Conservation (phyloP, 768 basidiomycete genomes). For the Pleurotus eryngii region DNA sequence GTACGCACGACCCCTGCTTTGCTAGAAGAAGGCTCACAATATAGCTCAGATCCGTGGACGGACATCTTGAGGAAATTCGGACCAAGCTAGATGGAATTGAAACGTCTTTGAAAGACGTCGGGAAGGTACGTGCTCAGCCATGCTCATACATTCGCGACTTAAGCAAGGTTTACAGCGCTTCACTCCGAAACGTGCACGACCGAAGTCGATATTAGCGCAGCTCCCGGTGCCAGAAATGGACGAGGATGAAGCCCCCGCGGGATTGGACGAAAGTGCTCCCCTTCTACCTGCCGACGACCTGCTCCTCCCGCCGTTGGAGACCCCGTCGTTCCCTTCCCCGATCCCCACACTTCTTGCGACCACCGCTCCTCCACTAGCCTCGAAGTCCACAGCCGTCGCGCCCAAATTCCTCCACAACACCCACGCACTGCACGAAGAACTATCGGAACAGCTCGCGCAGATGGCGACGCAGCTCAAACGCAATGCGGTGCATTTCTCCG, state of each 20-base stretch:
- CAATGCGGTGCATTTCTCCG: constrained; percentile 78
- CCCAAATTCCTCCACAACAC: constrained; percentile 51
- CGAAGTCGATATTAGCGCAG: constrained; percentile 41
- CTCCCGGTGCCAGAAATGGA: constrained; percentile 19
- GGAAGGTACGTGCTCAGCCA: constrained; percentile 38
- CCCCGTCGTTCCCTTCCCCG: constrained; percentile 15
- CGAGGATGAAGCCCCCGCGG: constrained; percentile 9
- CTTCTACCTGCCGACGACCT: constrained; percentile 31
- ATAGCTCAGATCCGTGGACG: constrained; percentile 22
- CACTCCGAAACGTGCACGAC: constrained; percentile 35
- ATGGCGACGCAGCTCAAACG: constrained; percentile 89
- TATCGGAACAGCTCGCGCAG: constrained; percentile 67
- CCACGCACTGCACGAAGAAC: constrained; percentile 66
- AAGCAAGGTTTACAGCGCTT: constrained; percentile 31
- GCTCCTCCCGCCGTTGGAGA: constrained; percentile 35
- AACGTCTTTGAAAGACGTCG: constrained; percentile 43
- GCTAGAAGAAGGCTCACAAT: no score
- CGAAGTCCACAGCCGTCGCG: constrained; percentile 26
- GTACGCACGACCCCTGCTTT: constrained; percentile 25
- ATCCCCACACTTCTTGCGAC: constrained; percentile 30
- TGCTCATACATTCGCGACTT: neutral
- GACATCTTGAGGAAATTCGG: constrained; percentile 43
- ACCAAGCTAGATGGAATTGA: constrained; percentile 56
- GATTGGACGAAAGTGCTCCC: constrained; percentile 7
- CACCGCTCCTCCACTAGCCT: constrained; percentile 24